Evolutionary conservation across 164 flowering plant genomes (phyloP), one percentile per base, ranked within the genome.

Genomic region (Chloranthus sessilifolius): DNA sequence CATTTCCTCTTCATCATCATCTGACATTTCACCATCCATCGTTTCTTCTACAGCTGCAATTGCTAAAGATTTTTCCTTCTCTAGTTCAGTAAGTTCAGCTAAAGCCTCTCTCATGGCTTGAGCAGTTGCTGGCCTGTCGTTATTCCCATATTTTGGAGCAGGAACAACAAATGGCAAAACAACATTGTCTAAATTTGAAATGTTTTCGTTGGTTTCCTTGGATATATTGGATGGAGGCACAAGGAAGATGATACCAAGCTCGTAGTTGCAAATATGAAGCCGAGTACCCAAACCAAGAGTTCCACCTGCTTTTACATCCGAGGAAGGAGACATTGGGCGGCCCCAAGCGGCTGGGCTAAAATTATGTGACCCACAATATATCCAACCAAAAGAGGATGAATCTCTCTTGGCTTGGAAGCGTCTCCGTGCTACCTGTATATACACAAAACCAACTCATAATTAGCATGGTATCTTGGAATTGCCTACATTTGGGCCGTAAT

Each of bases 291-390:
- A 27, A 21, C 48, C 52, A 3, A 33, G 40, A 12, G 46, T 38
- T 56, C 43, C 59, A 36, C 37, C 56, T 1, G 34, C 30, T 44
- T 55, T 60, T 24, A 3, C 17, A 15, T 50, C 61, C 29, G 50
- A 37, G 36, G 71, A 25, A 48, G 36, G 50, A 5, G 64, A 62
- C 25, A 85, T 41, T 12, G 69, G 76, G 37, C 74, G 72, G 30
- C 94, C 95, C 95, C 97, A 90, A 27, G 97, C 97, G 60, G 97
- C 94, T 44, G 87, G 79, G 55, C 97, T 90, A 65, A 90, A 79
- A 64, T 90, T 90, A 63, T 90, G 97, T 21, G 97, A 90, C 10
- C 97, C 97, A 72, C 81, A 74, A 61, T 86, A 86, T 41, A 90
- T 83, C 97, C 97, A 90, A 20, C 97, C 97, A 61, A 71, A 75